Evolutionary conservation across 169 alveolate genomes (phyloP).

Genomic region (Blepharisma undulans): DNA sequence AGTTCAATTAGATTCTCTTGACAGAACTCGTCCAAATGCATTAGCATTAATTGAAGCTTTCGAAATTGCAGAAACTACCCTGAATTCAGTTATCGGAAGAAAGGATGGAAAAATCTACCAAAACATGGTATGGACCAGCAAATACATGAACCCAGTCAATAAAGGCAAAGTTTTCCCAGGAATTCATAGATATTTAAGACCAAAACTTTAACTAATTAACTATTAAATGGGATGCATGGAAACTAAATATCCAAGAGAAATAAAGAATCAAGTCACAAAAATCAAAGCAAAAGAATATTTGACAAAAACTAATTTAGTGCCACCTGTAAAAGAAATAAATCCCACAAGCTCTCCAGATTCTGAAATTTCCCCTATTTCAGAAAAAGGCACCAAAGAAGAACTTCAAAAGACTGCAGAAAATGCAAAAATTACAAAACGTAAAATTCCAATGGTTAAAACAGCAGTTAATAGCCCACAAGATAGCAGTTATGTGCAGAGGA

Average conservation of each 20-base stretch:
- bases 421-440: neutral
- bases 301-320: neutral
- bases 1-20: neutral
- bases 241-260: neutral
- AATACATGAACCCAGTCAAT: conserved; percentile 14
- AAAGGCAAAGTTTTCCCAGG: conserved; percentile 13
- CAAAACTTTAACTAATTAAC: conserved; percentile 1
- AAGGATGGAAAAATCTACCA: conserved; percentile 11
- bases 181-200: neutral
- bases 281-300: neutral
- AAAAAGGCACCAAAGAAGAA: neutral
- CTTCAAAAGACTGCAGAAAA: neutral
- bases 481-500: neutral
- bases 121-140: neutral
- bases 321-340: neutral
- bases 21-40: conserved; percentile 2
- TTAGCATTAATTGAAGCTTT: conserved; percentile 28
- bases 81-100: conserved; percentile 4
- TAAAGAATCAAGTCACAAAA: neutral
- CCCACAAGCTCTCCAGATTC: neutral
- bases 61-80: neutral
- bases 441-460: neutral
- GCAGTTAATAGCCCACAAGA: neutral
- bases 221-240: neutral
- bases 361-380: neutral